Evolutionary conservation across 805 yeast genomes (phyloP), one percentile per base, ranked within the genome.

Genomic region (Metschnikowia aberdeeniae): DNA sequence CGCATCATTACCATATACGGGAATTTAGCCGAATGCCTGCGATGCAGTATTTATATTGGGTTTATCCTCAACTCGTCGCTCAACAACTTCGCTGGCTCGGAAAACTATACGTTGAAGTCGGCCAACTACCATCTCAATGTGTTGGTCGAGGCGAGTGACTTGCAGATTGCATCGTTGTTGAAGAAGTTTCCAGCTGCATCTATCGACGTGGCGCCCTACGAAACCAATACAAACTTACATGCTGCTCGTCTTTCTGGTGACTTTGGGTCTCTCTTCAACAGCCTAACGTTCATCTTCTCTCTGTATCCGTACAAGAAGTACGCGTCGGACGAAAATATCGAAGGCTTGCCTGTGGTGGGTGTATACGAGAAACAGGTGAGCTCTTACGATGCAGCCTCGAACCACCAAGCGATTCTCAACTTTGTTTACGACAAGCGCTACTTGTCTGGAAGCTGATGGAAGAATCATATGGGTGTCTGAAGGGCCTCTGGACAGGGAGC

Each of bases 1-100:
- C 46, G 70, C 37, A 58, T 56, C 40, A 41, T 70, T 5, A 52
- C 67, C 1, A 29, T 71, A 5, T 56, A 56, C 38, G 76, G 76
- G 1, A 42, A 10, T 26, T 49, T 19, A 47, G 50, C 6, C 41
- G 52, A 7, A 49, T 60, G n/a, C 38, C 63, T 20, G 47, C 60
- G 59, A 34, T 59, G 64, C 5, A 56, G 58, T 5, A 42, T 64
- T 2, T 68, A 49, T 39, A 37, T 66, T 10, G 50, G 67, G 3
- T 70, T 55, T 46, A 28, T 61, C 5, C 42, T 63, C 31, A 52
- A 47, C 29, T 59, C 63, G 3, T 56, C 54, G 26, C 42, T 66
- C 27, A 69, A 69, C 43, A 63, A 62, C 34, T 32, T 61, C 8
- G 44, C 54, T 17, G 45, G 52, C 7, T 43, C 43, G 27, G 59